These are phyloP conservation scores for Botryotinia calthae DNA, from an alignment of 2,329 filamentous ascomycete species.

Conservation along the genomic window DNA sequence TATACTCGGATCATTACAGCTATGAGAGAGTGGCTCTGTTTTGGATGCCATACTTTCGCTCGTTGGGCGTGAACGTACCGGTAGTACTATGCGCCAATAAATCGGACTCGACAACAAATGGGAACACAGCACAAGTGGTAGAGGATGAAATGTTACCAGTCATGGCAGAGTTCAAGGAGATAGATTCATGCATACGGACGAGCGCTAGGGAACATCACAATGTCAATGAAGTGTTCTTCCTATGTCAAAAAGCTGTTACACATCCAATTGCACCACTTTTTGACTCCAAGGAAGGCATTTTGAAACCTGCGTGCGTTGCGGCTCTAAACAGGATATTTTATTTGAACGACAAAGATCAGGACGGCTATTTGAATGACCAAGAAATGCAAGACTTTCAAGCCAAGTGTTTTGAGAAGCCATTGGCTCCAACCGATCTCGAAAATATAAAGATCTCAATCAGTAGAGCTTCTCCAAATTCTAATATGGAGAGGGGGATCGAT, in stretches of 20 bases:
- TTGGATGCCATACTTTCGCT: conserved; percentile 98
- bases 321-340: conserved; percentile 92
- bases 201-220: conserved; percentile 91
- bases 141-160: conserved; percentile 98
- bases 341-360: conserved; percentile 92
- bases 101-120: conserved; percentile 77
- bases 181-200: conserved; percentile 94
- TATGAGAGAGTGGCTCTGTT: conserved; percentile 96
- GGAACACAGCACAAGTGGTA: conserved; percentile 77
- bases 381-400: conserved; percentile 90
- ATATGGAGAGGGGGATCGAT: conserved; percentile 71
- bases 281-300: conserved; percentile 84
- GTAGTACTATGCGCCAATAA: conserved; percentile 98
- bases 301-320: conserved; percentile 86
- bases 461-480: conserved; percentile 61
- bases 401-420: conserved; percentile 86
- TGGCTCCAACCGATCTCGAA: conserved; percentile 76
- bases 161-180: conserved; percentile 98
- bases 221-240: conserved; percentile 94
- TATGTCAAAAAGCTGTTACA: conserved; percentile 97
- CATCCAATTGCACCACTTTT: conserved; percentile 95
- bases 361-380: conserved; percentile 83
- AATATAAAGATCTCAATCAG: conserved; percentile 89
- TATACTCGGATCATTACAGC: conserved; percentile 98
- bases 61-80: conserved; percentile 95